A percentile compares a stretch with the other conserved stretches of the same genome.
These are phyloP conservation scores for Nemophila menziesii DNA, from an alignment of 257 asterid genomes.

Conservation along the genomic window DNA sequence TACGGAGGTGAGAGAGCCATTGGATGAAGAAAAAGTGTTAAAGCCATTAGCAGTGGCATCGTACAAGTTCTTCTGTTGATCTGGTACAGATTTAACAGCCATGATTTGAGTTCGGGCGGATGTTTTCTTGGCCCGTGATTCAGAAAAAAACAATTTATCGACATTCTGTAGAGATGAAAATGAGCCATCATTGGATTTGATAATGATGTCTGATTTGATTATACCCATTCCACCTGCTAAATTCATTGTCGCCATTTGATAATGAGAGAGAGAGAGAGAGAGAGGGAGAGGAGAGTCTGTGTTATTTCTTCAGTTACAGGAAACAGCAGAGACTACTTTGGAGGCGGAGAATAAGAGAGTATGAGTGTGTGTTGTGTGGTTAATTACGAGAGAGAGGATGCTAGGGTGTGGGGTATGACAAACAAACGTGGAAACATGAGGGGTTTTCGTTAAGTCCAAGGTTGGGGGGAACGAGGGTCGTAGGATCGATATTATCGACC, in stretches of 20 bases:
- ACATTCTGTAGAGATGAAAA: conserved; percentile 31
- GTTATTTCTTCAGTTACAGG: background rate
- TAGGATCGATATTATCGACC: background rate
- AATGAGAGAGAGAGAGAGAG: conserved; percentile 1
- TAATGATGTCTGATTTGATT: conserved; percentile 19
- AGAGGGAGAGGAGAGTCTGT: conserved; percentile 1
- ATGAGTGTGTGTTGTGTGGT: background rate
- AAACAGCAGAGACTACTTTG: background rate
- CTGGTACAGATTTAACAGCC: conserved; percentile 22
- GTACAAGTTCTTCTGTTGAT: conserved; percentile 4
- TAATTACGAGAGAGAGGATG: conserved; percentile 5
- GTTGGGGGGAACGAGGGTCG: background rate
- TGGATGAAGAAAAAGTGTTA: conserved; percentile 20
- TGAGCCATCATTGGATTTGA: conserved; percentile 11
- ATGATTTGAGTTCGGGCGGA: conserved; percentile 2
- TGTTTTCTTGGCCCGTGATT: conserved; percentile 13
- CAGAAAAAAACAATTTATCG: conserved; percentile 25
- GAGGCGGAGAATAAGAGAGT: background rate
- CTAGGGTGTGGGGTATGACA: conserved; percentile 8
- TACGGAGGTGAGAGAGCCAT: conserved; percentile 43
- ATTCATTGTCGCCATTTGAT: conserved; percentile 41
- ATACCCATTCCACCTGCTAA: conserved; percentile 27
- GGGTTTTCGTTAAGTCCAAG: conserved; percentile 6
- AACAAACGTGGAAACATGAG: conserved; percentile 8
- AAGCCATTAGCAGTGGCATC: conserved; percentile 14